Base-by-base conservation (phyloP, 2,329 filamentous ascomycete species). In the Fusarium haematococcum region DNA sequence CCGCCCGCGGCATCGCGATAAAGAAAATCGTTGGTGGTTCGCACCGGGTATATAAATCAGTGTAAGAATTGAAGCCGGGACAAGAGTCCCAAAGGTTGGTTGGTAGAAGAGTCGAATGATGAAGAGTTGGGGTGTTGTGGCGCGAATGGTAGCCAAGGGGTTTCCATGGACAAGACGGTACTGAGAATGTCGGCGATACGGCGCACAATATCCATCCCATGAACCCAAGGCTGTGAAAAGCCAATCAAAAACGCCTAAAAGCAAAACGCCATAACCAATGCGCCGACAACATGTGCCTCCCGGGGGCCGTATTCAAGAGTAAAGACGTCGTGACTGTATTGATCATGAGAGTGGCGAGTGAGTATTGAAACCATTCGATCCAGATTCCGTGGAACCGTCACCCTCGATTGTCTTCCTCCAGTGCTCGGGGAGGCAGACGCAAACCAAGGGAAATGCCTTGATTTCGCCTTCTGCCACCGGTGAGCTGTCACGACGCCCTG, bases 341-440 rank as follows among this genome's bases (percentile, higher is more conserved):
- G 63, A 54, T 78, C 77, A 80, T 78, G 79, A 80, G 63, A 79
- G 64, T 32, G 74, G 65, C 33, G 77, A 75, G 23, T 77, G 76
- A 39, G 67, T 63, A 43, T 71, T 68, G 61, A 78, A 78, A n/a
- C 74, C 79, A 63, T 77, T 87, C 14, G 90, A 91, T 64, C 87
- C 88, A 11, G 89, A 88, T 79, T 93, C 91, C 5, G 91, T 92
- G 32, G 91, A 93, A 35, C 89, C 89, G 79, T 98, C 95, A 68
- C 95, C 95, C 74, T 98, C 96, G 77, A 98, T 97, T 2, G 96
- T 98, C 85, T 97, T 98, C 80, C 92, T 91, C 96, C 96, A 99
- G 83, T 98, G 95, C 80, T 98, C 94, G 30, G 96, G 97, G 35
- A 98, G 86, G 83, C 97, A 98, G 48, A 98, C 95, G 80, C 96